Evolutionary conservation across 2,329 filamentous ascomycete genomes (phyloP).

Genomic region (Colletotrichum siamense): DNA sequence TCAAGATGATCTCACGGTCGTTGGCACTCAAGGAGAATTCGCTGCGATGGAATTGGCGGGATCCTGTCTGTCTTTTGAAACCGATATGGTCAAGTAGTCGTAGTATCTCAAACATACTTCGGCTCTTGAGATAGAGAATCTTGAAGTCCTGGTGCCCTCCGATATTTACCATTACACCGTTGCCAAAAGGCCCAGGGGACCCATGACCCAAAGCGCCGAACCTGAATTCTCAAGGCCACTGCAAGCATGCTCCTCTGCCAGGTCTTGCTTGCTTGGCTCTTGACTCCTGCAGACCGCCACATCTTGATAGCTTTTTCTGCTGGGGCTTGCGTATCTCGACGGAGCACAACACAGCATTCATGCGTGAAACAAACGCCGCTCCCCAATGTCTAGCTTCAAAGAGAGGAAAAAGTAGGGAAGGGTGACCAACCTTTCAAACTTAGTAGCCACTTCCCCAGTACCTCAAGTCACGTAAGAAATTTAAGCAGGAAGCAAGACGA

Average conservation of each 20-base stretch:
- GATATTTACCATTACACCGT: not conserved
- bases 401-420: not conserved
- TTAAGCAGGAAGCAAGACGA: not conserved
- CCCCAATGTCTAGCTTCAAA: not conserved
- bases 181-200: not conserved
- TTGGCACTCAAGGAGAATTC: no score
- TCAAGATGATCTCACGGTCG: no score
- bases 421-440: not conserved
- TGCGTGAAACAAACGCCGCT: not conserved
- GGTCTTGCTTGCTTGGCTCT: not conserved
- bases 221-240: not conserved
- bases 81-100: not conserved
- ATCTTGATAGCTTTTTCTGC: rapidly evolving
- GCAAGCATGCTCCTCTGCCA: not conserved
- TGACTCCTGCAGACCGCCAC: not conserved
- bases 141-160: not conserved
- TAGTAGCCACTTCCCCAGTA: not conserved
- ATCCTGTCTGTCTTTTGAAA: not conserved
- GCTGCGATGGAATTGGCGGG: no score
- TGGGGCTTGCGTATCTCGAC: not conserved
- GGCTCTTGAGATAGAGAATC: not conserved
- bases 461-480: not conserved
- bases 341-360: not conserved
- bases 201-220: not conserved
- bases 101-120: not conserved